Evolutionary conservation across 805 yeast species (phyloP).

Genomic region (Cyberlindnera nakhonratchasimensis): DNA sequence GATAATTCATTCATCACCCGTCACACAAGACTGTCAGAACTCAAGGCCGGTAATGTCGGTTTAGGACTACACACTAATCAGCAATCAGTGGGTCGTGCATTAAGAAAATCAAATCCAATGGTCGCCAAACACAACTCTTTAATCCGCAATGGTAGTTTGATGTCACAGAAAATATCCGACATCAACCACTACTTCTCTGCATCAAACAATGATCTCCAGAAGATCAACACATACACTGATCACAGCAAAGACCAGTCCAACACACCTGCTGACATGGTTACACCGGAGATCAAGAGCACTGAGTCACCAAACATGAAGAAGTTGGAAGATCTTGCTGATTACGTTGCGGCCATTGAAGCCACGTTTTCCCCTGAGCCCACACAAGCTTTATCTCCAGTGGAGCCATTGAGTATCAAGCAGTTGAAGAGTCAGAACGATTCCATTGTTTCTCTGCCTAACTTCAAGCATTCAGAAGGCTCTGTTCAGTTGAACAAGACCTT

Average conservation of each 20-base stretch:
- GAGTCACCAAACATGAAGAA: conserved; percentile 12
- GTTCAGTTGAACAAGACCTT: conserved; percentile 9
- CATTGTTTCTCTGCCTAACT: conserved; percentile 17
- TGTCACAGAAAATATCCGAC: conserved; percentile 13
- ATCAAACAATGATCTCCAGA: conserved; percentile 8
- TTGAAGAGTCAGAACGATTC: conserved; percentile 10
- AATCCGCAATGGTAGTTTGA: conserved; percentile 8
- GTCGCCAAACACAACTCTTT: conserved; percentile 22
- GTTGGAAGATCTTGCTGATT: conserved; percentile 4
- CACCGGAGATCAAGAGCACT: conserved; percentile 9
- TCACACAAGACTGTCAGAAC: conserved; percentile 9
- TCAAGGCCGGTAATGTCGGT: conserved; percentile 20
- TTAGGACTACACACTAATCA: conserved; percentile 18
- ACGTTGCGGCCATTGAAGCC: conserved; percentile 3
- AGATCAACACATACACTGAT: conserved; percentile 13
- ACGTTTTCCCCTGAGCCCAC: conserved; percentile 10
- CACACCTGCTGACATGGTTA: not conserved
- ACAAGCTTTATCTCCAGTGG: conserved; percentile 1
- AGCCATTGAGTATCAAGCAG: conserved; percentile 8
- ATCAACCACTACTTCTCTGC: conserved; percentile 14
- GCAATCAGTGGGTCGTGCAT: conserved; percentile 3
- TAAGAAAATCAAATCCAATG: conserved; percentile 21
- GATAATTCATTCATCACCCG: conserved; percentile 5
- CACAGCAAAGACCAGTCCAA: not conserved
- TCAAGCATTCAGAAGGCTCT: conserved; percentile 11